Evolutionary conservation across 257 asterid species (phyloP).

Genomic region (Primulina eburnea): DNA sequence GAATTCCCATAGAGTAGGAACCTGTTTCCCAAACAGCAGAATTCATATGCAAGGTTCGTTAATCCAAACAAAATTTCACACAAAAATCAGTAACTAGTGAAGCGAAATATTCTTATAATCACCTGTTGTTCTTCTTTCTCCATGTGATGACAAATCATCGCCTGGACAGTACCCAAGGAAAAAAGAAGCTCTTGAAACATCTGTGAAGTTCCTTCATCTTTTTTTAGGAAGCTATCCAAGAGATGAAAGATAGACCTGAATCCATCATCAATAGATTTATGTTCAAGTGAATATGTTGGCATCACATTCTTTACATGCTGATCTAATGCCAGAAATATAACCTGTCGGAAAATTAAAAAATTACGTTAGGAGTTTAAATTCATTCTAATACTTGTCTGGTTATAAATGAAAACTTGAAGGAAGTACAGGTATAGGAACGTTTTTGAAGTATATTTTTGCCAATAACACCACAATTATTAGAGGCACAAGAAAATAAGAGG

Average conservation of each 20-base stretch:
- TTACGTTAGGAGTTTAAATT: conserved; percentile 25
- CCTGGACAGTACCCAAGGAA: conserved; percentile 52
- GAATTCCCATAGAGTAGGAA: not conserved
- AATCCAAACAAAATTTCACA: conserved; percentile 3
- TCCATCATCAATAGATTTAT: conserved; percentile 53
- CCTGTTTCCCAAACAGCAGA: not conserved
- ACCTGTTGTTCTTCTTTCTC: conserved; percentile 92
- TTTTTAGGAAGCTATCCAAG: conserved; percentile 52
- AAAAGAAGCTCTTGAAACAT: conserved; percentile 56
- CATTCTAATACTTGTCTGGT: not conserved
- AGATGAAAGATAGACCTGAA: conserved; percentile 46
- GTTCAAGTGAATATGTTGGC: conserved; percentile 60
- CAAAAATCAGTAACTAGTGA: conserved; percentile 13
- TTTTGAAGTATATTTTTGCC: not conserved
- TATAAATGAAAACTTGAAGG: not conserved
- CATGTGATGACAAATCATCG: conserved; percentile 73
- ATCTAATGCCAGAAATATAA: conserved; percentile 77
- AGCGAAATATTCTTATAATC: conserved; percentile 7
- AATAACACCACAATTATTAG: no score
- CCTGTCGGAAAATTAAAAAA: conserved; percentile 48
- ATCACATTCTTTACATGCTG: conserved; percentile 63
- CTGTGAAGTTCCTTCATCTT: conserved; percentile 36
- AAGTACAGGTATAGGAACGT: not conserved
- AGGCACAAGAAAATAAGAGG: not conserved
- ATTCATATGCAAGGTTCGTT: not conserved